phyloP scores from a whole-genome alignment of 176 grass and related monocot species.

The Bothriochloa decipiens region DNA sequence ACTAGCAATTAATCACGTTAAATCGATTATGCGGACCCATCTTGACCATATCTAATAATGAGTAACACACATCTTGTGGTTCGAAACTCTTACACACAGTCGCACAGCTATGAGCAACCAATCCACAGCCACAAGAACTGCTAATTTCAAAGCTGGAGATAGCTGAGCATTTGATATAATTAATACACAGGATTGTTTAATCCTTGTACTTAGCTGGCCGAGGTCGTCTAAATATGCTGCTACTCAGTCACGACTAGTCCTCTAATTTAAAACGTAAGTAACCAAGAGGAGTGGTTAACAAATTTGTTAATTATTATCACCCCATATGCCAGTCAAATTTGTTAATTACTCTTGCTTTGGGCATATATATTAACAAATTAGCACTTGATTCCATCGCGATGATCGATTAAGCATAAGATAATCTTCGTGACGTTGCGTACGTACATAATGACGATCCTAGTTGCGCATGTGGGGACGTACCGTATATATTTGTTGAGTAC shows the following conservation, averaged over 20 bases:
- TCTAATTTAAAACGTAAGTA: not conserved
- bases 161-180: not conserved
- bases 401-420: not conserved
- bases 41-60: not conserved
- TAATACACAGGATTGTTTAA: not conserved
- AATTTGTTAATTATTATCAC: too few species aligned
- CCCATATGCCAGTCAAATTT: not conserved
- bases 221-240: slow-evolving; percentile 21
- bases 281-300: not conserved
- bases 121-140: slow-evolving; percentile 10
- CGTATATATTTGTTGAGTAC: not conserved
- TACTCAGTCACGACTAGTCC: not conserved
- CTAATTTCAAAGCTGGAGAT: slow-evolving; percentile 10
- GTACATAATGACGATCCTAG: not conserved
- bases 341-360: not conserved
- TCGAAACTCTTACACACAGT: not conserved
- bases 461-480: not conserved
- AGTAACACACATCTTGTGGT: not conserved
- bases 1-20: not conserved
- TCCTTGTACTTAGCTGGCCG: slow-evolving; percentile 29
- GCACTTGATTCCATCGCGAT: not conserved
- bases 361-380: not conserved
- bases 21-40: not conserved
- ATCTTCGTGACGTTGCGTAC: not conserved
- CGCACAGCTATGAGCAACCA: not conserved